A percentile compares a stretch with the other conserved stretches of the same genome.
Conservation (phyloP, 768 basidiomycete genomes). For the Hericium rajendrae region DNA sequence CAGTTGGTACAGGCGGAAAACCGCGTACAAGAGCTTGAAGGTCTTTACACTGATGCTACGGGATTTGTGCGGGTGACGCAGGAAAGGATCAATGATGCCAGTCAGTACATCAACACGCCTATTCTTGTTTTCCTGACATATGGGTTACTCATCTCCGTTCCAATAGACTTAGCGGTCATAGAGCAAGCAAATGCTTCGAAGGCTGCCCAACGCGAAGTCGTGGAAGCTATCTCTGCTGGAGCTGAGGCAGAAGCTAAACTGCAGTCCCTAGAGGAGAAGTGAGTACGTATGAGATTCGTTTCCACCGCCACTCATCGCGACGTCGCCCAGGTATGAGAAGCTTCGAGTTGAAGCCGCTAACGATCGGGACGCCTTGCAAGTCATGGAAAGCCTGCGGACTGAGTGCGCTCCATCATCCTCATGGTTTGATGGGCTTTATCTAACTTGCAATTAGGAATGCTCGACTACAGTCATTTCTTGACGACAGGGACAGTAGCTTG, state of each 20-base stretch:
- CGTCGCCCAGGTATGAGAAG: not conserved
- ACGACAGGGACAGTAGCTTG: slow-evolving; percentile 2
- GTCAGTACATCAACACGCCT: not conserved
- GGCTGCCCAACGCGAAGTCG: not conserved
- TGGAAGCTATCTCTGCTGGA: not conserved
- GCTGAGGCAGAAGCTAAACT: not conserved
- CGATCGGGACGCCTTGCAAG: not conserved
- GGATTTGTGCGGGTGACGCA: slow-evolving; percentile 1
- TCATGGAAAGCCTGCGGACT: not conserved
- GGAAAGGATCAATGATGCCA: slow-evolving; percentile 9
- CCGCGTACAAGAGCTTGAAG: slow-evolving; percentile 6
- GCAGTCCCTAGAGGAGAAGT: not conserved
- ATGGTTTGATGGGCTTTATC: not conserved
- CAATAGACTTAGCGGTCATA: not conserved
- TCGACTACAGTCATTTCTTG: slow-evolving; percentile 8
- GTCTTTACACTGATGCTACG: slow-evolving; percentile 3
- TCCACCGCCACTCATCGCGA: not conserved
- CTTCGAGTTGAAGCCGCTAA: not conserved
- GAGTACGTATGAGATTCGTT: not conserved
- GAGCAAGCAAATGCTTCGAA: not conserved
- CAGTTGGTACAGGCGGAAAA: slow-evolving; percentile 10
- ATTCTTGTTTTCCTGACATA: too few relatives aligned
- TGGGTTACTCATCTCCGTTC: not conserved
- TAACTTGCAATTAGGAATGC: slow-evolving; percentile 1
- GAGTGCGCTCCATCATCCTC: slow-evolving; percentile 1